These are phyloP conservation scores for Colletotrichum aenigma DNA, from an alignment of 2,329 filamentous ascomycete genomes.

Conservation along the genomic window DNA sequence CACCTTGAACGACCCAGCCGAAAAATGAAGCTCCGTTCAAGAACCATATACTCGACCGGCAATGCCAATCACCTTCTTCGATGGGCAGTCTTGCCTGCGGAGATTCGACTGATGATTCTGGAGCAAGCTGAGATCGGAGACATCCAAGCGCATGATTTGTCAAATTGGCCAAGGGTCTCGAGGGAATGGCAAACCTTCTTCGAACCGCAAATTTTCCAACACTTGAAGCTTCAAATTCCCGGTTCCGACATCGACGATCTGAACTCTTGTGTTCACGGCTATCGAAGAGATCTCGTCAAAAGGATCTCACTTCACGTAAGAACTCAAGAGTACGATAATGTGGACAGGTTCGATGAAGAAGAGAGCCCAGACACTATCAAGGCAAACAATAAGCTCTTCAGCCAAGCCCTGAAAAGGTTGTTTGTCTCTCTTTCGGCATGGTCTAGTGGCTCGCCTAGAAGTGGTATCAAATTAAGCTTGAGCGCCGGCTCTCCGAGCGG, in stretches of 20 bases:
- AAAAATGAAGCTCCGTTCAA: not conserved
- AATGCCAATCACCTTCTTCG: not conserved
- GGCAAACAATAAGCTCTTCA: not conserved
- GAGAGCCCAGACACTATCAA: not conserved
- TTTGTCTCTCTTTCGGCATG: not conserved
- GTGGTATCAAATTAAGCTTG: not conserved
- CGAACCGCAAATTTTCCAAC: not conserved
- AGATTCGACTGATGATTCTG: not conserved
- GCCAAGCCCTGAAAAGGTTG: not conserved
- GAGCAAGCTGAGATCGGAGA: not conserved
- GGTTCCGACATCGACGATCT: not conserved
- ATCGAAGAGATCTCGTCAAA: not conserved
- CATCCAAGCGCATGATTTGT: not conserved
- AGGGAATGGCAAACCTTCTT: constrained; percentile 1
- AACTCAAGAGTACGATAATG: not conserved
- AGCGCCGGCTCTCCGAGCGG: not conserved
- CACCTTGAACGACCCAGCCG: not conserved
- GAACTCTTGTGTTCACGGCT: not conserved
- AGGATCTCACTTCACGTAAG: not conserved
- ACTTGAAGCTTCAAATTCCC: not conserved
- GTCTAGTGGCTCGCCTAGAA: not conserved
- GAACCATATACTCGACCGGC: not conserved
- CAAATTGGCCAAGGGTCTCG: not conserved
- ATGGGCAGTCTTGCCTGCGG: not conserved
- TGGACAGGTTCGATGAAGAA: not conserved